Base-by-base conservation (phyloP, 2,329 filamentous ascomycete genomes). In the Helicocarpus griseus region DNA sequence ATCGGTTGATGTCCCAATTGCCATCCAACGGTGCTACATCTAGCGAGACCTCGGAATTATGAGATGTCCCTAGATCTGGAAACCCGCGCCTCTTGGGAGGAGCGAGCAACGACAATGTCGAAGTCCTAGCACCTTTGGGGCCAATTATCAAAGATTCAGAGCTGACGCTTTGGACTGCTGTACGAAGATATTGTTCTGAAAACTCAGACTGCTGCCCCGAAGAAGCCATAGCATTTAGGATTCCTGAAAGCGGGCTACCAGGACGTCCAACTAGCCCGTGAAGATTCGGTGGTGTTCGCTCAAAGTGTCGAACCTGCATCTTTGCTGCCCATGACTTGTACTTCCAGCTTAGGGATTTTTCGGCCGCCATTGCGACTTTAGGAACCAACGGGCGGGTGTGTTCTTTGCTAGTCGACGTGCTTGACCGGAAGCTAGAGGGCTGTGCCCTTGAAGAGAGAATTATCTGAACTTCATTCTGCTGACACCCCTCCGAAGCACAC, bases 291-390 rank as follows among this genome's bases (percentile, higher is more conserved):
- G 48, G 38, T 31, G 55, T 41, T 51, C 54, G 14, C 48, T 53
- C 53, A 51, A 58, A 56, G 13, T 60, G 54, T 17, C 63, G 60
- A 5, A 69, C 41, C 51, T 69, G 63, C 66, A 72, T 67, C 22
- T 59, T 57, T 24, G 69, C 63, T 22, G 66, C 66, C 69, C 68
- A 71, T 26, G 57, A 54, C 49, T 63, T 62, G 50, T 68, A 66
- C 46, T 57, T 69, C 17, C 60, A 60, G 11, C 58, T 54, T 31
- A 53, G 21, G 8, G 29, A 39, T 40, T 43, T 50, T 28, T 26
- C 39, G 6, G 21, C 8, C 3, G 1, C 2, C 11, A 22, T 28
- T 19, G 14, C 13, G 4, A 19, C 7, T 26, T 22, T 28, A 51
- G n/a, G 11, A 33, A 8, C 40, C 24, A 2, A 17, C 36, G 17